Base-by-base conservation (phyloP, 2,329 filamentous ascomycete genomes). In the Aspergillus costaricaensis region DNA sequence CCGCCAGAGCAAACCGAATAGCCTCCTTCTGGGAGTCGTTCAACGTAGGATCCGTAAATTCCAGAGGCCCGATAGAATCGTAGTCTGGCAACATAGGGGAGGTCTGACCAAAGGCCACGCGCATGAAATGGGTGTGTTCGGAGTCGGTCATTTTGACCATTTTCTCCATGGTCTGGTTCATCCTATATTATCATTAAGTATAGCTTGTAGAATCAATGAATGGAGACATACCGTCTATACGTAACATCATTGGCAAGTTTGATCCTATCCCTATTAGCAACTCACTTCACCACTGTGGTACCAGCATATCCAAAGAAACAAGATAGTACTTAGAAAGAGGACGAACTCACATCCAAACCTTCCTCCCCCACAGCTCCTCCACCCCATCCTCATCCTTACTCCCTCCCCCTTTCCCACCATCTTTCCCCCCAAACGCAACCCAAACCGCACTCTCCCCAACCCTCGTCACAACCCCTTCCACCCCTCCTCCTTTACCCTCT, bases 1-100 rank as follows among this genome's bases (percentile, higher is more conserved):
- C 90, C 6, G 88, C 89, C 57, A 99, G 79, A 0, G 94, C 92
- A 72, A 98, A 99, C n/a, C 86, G 79, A 62, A 89, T 83, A 1
- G 86, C 86, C 63, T 87, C 83, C 68, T 86, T 83, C 66, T 89
- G 86, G 14, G 84, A 87, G 55, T 84, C 80, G 57, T 89, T 88
- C 17, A 89, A 72, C 1, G 76, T 80, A 2, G 82, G 77, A 68
- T 88, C 84, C 8, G 79, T 74, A 76, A 86, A 88, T 32, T 82
- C 76, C 3, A 87, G 67, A 1, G 80, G 71, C 39, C 77, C 77
- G 2, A 77, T 67, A 1, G 76, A 74, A 21, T 80, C 74, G 30
- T 83, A 72, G 57, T 85, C 81, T 7, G 77, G 72, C 10, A 81
- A 79, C 3, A 83, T 79, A 3, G 85, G 83, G 3, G 82, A 82